Conservation (phyloP, 2,329 filamentous ascomycete species). For the Paecilomyces variotii region DNA sequence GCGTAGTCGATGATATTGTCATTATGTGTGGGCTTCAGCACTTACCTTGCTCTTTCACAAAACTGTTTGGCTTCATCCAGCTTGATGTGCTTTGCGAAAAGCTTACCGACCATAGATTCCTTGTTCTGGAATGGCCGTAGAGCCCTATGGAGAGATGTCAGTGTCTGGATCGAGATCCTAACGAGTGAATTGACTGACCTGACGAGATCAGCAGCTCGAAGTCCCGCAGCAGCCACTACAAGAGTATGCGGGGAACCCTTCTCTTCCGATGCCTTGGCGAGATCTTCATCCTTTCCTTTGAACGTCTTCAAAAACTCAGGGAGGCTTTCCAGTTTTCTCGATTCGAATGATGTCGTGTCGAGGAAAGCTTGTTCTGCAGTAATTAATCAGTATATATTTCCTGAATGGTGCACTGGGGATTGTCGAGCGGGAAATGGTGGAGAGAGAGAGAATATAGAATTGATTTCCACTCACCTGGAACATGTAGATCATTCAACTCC, state of each 20-base stretch:
- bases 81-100: constrained; percentile 99
- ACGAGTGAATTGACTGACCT: constrained; percentile 44
- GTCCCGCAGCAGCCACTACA: constrained; percentile 73
- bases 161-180: background rate
- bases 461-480: constrained; percentile 54
- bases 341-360: constrained; percentile 69
- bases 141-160: constrained; percentile 35
- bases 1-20: too few species aligned
- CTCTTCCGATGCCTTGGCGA: constrained; percentile 59
- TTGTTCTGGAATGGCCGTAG: constrained; percentile 74
- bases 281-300: constrained; percentile 46
- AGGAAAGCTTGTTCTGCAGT: constrained; percentile 60
- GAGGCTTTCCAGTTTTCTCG: constrained; percentile 62
- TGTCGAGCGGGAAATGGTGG: too few species aligned
- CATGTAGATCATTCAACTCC: constrained; percentile 73
- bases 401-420: background rate
- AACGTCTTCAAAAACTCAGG: constrained; percentile 66
- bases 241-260: constrained; percentile 77
- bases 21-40: constrained; percentile 14
- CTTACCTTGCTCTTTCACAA: constrained; percentile 54
- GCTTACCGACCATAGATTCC: constrained; percentile 70
- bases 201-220: constrained; percentile 78
- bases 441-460: background rate
- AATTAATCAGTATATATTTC: background rate
- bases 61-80: constrained; percentile 74